Evolutionary conservation across 345 rosid species (phyloP), one percentile per base, ranked within the genome.

Genomic region (Boechera stricta): DNA sequence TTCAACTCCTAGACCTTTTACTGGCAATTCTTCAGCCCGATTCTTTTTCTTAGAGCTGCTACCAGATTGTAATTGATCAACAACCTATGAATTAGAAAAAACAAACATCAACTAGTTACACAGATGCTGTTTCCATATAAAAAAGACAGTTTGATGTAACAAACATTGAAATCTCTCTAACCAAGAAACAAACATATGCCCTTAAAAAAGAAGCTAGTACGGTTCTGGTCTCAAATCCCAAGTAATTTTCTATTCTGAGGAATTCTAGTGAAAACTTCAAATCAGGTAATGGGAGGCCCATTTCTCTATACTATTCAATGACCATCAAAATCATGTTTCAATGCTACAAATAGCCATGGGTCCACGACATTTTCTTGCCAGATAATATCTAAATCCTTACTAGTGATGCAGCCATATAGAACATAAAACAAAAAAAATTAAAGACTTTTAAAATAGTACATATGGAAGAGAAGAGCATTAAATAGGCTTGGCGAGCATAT

Each of bases 31-130:
- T 39, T 82, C 79, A 64, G 84, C 64, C 89, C 94, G 85, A 12
- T 83, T 66, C 72, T 85, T 88, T 78, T 91, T 86, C 77, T 85
- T 87, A 44, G 95, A 88, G 85, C 85, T 86, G 58, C 73, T 68
- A 49, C 98, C 96, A 74, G 97, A 89, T 77, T 95, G 98, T 79
- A 92, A 52, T 82, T 95, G 73, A 77, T 95, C 99, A 73, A 95
- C 97, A 79, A 89, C 97, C 98, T 95, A 81, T 75, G 60, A 36
- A 33, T 65, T 73, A 63, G 49, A 73, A 61, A 52, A 47, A 66
- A 68, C 64, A 79, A 62, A 29, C 52, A 73, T 33, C 48, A 41
- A 67, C 10, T 31, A 66, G 26, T 18, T 21, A 57, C 11, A 8
- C 70, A 1, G 2, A 53, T 53, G 69, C 2, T 64, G 9, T 39